phyloP scores from a whole-genome alignment of 108 stramenopile species.

The Skeletonema grethae region DNA sequence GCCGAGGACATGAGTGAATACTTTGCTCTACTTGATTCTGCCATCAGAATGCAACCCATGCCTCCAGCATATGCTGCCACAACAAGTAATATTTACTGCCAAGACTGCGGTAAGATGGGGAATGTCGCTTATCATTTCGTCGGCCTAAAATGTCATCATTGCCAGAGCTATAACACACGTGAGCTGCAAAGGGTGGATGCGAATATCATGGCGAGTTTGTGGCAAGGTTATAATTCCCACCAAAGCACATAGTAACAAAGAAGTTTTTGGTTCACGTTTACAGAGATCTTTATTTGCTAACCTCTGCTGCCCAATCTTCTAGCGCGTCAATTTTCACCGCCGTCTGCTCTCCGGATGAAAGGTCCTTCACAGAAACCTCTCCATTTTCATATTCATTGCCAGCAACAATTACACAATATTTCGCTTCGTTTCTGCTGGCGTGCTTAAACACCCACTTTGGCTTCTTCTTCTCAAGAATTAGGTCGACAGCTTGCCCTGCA shows the following conservation, averaged over 20 bases:
- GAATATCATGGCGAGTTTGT: slow-evolving; percentile 41
- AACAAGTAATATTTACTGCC: slow-evolving; percentile 83
- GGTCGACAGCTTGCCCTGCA: slow-evolving; percentile 87
- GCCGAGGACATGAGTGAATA: slow-evolving; percentile 90
- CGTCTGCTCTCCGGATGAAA: slow-evolving; percentile 68
- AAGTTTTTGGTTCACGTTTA: neutral
- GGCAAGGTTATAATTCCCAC: slow-evolving; percentile 5
- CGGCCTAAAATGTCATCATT: slow-evolving; percentile 77
- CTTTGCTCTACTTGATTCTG: slow-evolving; percentile 83
- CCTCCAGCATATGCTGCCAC: slow-evolving; percentile 71
- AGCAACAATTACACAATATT: slow-evolving; percentile 87
- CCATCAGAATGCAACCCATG: slow-evolving; percentile 88
- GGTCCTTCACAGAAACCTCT: slow-evolving; percentile 81
- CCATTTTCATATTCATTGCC: slow-evolving; percentile 87
- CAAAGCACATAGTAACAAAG: neutral
- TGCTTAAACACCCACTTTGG: slow-evolving; percentile 96
- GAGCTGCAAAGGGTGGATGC: slow-evolving; percentile 72
- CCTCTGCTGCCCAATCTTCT: slow-evolving; percentile 51
- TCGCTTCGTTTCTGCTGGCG: slow-evolving; percentile 89
- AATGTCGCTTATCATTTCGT: slow-evolving; percentile 86
- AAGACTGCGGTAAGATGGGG: slow-evolving; percentile 82
- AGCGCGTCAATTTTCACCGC: slow-evolving; percentile 62
- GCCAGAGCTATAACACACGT: slow-evolving; percentile 87
- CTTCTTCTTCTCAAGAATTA: slow-evolving; percentile 91
- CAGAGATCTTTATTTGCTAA: neutral